phyloP scores from a whole-genome alignment of 202 grass and related monocot genomes.

The Setaria italica region DNA sequence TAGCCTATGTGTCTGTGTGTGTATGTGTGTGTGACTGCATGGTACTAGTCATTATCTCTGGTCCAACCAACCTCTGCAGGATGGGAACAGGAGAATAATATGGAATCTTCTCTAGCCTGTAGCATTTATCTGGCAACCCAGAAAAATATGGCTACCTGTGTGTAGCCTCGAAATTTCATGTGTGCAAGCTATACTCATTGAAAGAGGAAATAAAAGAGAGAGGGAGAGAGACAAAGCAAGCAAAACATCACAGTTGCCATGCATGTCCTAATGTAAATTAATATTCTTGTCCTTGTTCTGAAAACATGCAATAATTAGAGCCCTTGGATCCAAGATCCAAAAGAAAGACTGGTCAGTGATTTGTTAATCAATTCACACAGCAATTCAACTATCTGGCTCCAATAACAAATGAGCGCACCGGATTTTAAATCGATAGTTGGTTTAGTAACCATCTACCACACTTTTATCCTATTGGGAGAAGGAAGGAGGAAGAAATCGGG shows the following conservation, averaged over 20 bases:
- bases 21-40: constrained; percentile 12
- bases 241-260: background rate
- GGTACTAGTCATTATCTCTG: constrained; percentile 48
- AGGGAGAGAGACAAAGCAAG: background rate
- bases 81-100: constrained; percentile 63
- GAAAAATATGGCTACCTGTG: constrained; percentile 31
- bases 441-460: constrained; percentile 8
- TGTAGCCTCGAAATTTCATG: constrained; percentile 52
- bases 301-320: constrained; percentile 1
- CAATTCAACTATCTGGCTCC: constrained; percentile 40
- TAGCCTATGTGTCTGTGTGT: constrained; percentile 33
- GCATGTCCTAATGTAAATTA: constrained; percentile 14
- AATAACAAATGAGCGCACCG: constrained; percentile 6
- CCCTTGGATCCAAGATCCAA: constrained; percentile 9
- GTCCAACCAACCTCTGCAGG: constrained; percentile 61
- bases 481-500: background rate
- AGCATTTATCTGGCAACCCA: constrained; percentile 56
- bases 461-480: constrained; percentile 37
- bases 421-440: constrained; percentile 25
- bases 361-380: constrained; percentile 33
- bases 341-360: constrained; percentile 39
- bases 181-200: constrained; percentile 49
- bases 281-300: constrained; percentile 24
- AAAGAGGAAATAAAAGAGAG: constrained; percentile 10
- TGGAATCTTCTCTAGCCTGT: constrained; percentile 53